A percentile compares a stretch with the other conserved stretches of the same genome.
Conservation (phyloP, 1,139 yeast species). For the Insectozyma bohioensis region DNA sequence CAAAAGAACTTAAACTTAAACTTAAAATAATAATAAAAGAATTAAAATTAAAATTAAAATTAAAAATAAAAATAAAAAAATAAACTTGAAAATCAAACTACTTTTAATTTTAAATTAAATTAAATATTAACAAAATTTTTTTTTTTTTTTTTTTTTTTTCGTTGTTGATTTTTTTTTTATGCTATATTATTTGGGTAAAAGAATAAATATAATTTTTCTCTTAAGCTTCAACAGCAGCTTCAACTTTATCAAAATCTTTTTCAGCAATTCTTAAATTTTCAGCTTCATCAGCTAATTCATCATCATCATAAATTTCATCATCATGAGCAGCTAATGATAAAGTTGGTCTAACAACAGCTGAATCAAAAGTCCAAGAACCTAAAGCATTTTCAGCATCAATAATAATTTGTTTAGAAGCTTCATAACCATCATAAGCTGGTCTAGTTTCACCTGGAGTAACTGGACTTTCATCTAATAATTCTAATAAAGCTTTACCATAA, state of each 20-base stretch:
- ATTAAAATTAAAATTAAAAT: too few relatives aligned
- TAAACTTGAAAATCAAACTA: neutral
- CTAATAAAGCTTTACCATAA: conserved; percentile 82
- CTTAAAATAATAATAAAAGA: too few relatives aligned
- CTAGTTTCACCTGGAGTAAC: conserved; percentile 92
- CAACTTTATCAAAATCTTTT: conserved; percentile 38
- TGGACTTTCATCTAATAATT: conserved; percentile 78
- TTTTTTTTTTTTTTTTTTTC: too few relatives aligned
- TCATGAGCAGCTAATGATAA: conserved; percentile 73
- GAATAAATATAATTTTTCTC: too few relatives aligned
- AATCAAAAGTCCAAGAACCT: conserved; percentile 80
- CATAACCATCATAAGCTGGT: conserved; percentile 86
- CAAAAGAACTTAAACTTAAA: too few relatives aligned
- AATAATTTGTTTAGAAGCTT: conserved; percentile 82
- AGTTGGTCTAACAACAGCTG: conserved; percentile 79
- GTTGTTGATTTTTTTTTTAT: too few relatives aligned
- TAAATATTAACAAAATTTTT: too few relatives aligned
- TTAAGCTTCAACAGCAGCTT: conserved; percentile 11
- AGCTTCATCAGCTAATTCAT: conserved; percentile 55
- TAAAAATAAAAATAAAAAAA: too few relatives aligned
- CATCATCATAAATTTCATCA: conserved; percentile 57
- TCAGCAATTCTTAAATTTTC: conserved; percentile 57
- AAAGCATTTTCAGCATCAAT: conserved; percentile 83
- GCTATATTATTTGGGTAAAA: too few relatives aligned
- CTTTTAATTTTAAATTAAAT: neutral